These are phyloP conservation scores for Mycena sanguinolenta DNA, from an alignment of 768 basidiomycete genomes.

Conservation along the genomic window DNA sequence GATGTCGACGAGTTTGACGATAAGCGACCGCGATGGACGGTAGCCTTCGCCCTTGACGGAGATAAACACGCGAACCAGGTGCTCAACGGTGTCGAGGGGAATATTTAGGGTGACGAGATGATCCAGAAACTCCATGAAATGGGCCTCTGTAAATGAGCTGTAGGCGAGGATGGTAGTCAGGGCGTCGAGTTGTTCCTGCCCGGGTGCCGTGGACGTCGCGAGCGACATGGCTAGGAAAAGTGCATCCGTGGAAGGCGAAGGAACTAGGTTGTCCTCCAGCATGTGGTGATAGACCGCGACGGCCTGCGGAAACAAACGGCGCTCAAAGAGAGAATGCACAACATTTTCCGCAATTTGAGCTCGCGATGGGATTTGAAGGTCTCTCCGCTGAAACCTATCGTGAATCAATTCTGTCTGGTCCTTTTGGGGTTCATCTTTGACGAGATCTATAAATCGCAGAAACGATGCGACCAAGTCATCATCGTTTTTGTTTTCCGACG, in stretches of 20 bases:
- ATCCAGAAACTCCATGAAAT: slow-evolving; percentile 44
- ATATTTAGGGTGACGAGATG: slow-evolving; percentile 37
- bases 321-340: slow-evolving; percentile 56
- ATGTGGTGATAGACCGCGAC: slow-evolving; percentile 57
- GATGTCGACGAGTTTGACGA: slow-evolving; percentile 54
- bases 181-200: slow-evolving; percentile 32
- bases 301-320: slow-evolving; percentile 54
- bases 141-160: slow-evolving; percentile 45
- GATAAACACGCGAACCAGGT: slow-evolving; percentile 42
- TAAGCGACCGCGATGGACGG: slow-evolving; percentile 46
- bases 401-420: slow-evolving; percentile 8
- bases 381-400: slow-evolving; percentile 8
- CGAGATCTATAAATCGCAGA: slow-evolving; percentile 29
- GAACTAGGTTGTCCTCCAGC: slow-evolving; percentile 53
- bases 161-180: slow-evolving; percentile 42
- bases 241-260: slow-evolving; percentile 53
- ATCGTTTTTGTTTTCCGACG: too few relatives aligned
- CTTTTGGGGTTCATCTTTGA: slow-evolving; percentile 23
- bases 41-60: slow-evolving; percentile 38
- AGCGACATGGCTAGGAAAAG: slow-evolving; percentile 55
- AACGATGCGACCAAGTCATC: slow-evolving; percentile 30
- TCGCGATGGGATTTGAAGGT: slow-evolving; percentile 32
- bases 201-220: slow-evolving; percentile 38
- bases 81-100: slow-evolving; percentile 31
- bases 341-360: slow-evolving; percentile 46